Conservation (phyloP, 495 filamentous ascomycete species). For the Jackrogersella multiformis region DNA sequence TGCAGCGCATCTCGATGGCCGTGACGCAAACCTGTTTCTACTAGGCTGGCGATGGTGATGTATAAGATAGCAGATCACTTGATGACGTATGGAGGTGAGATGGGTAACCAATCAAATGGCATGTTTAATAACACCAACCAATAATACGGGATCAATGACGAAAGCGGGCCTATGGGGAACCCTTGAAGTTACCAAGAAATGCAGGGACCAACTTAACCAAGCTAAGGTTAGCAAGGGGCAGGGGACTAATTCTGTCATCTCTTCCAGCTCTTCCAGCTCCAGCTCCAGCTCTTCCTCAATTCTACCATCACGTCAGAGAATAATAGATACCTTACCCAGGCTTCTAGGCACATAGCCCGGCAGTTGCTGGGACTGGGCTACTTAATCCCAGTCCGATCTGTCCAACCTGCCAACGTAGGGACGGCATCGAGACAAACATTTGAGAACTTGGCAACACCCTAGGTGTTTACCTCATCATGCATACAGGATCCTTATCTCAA, state of each 20-base stretch:
- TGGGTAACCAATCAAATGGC: constrained; percentile 18
- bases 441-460: constrained; percentile 14
- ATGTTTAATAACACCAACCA: constrained; percentile 1
- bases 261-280: background rate
- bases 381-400: too few relatives aligned
- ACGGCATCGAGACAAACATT: background rate
- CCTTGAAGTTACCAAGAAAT: constrained; percentile 21
- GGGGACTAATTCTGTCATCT: background rate
- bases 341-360: background rate
- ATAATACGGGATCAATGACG: constrained; percentile 25
- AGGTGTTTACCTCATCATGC: constrained; percentile 31
- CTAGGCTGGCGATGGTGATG: constrained; percentile 11
- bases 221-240: constrained; percentile 3
- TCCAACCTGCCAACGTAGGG: too few relatives aligned
- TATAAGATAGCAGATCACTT: constrained; percentile 30
- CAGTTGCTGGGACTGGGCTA: background rate
- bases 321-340: constrained; percentile 9
- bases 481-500: constrained; percentile 14
- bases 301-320: background rate
- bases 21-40: constrained; percentile 38
- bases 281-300: constrained; percentile 10
- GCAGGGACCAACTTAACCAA: constrained; percentile 30
- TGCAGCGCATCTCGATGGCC: constrained; percentile 27
- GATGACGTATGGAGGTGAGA: too few relatives aligned
- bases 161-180: constrained; percentile 22